A percentile compares a stretch with the other conserved stretches of the same genome.
Evolutionary conservation across 2,329 filamentous ascomycete species (phyloP).

Genomic region (Akanthomyces dipterigenus): DNA sequence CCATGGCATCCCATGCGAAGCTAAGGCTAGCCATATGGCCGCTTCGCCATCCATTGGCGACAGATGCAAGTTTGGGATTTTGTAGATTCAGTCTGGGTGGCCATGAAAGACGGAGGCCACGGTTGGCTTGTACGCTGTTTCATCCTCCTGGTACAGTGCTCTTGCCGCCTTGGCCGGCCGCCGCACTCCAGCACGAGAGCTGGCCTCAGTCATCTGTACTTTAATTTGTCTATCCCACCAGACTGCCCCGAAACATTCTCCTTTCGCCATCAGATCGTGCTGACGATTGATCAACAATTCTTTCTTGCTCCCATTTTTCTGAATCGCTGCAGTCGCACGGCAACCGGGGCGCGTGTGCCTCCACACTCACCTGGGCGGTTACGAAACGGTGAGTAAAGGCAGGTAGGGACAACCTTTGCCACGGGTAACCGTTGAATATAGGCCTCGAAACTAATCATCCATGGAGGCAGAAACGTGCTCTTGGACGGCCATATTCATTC

Average conservation of each 20-base stretch:
- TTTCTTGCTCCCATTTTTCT: background rate
- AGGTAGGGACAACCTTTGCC: background rate
- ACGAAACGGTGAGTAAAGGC: background rate
- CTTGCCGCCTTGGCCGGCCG: background rate
- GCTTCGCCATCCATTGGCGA: background rate
- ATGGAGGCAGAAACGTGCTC: background rate
- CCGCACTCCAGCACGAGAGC: background rate
- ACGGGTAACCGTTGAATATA: background rate
- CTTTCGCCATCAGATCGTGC: background rate
- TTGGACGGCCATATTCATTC: background rate
- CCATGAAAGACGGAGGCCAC: background rate
- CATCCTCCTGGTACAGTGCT: background rate
- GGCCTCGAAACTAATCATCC: background rate
- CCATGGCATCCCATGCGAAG: background rate
- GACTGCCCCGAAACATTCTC: background rate
- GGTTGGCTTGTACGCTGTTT: background rate
- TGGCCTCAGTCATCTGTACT: background rate
- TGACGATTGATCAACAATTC: background rate
- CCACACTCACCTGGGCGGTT: background rate
- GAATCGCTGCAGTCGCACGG: background rate
- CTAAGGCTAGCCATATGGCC: background rate
- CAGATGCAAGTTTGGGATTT: background rate
- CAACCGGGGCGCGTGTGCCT: background rate
- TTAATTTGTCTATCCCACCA: background rate
- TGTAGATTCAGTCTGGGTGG: background rate